Evolutionary conservation across 345 rosid species (phyloP).

Genomic region (Rhodomyrtus tomentosa): DNA sequence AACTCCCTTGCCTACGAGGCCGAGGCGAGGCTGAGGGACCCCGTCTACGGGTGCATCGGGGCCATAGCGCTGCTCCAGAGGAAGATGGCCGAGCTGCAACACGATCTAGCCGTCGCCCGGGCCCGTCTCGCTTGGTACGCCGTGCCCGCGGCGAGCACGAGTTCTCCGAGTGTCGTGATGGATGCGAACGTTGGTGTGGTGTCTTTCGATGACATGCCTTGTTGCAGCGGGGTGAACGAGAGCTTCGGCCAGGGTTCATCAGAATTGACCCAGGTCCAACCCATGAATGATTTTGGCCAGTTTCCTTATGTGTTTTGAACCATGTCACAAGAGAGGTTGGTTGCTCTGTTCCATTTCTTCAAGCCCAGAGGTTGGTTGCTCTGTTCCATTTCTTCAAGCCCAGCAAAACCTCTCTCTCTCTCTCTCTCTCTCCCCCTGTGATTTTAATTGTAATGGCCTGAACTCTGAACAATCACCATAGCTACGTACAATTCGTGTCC

Average conservation of each 20-base stretch:
- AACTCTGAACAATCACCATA: not conserved
- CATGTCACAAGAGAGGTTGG: not conserved
- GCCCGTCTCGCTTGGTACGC: constrained; percentile 49
- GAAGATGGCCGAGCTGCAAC: constrained; percentile 68
- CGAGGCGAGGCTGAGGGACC: constrained; percentile 80
- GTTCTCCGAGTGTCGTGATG: not conserved
- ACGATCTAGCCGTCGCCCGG: constrained; percentile 67
- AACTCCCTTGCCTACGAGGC: constrained; percentile 88
- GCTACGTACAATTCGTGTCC: not conserved
- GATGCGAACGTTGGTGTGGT: constrained; percentile 5
- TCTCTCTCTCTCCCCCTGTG: not conserved
- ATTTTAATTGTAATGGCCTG: not conserved
- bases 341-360: not conserved
- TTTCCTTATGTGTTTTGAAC: constrained; percentile 19
- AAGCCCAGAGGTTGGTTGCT: not conserved
- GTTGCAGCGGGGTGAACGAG: constrained; percentile 21
- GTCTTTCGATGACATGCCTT: constrained; percentile 22
- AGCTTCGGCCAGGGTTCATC: constrained; percentile 24
- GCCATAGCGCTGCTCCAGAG: constrained; percentile 68
- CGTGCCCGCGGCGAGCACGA: constrained; percentile 1
- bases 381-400: not conserved
- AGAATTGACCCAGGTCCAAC: constrained; percentile 11
- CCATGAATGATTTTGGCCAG: constrained; percentile 24
- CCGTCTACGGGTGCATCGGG: constrained; percentile 90
- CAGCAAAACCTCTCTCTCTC: not conserved